Conservation (phyloP, 768 basidiomycete genomes). For the Lepiota venenata region DNA sequence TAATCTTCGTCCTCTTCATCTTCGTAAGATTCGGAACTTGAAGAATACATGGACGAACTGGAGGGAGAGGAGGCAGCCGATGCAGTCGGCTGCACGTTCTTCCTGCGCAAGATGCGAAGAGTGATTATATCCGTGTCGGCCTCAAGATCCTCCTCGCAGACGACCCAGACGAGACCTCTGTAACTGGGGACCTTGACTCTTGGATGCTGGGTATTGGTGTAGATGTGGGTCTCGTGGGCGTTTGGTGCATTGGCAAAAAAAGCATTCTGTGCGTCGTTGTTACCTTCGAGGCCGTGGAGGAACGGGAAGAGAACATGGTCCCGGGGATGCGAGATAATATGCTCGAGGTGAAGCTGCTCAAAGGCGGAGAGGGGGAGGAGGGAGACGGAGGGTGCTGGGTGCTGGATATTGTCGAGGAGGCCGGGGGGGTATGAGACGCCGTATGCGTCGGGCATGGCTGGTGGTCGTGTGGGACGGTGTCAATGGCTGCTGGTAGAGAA, state of each 20-base stretch:
- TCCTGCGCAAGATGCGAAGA: constrained; percentile 30
- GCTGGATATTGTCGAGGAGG: constrained; percentile 22
- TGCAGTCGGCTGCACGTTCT: constrained; percentile 14
- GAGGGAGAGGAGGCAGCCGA: constrained; percentile 14
- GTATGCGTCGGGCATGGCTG: constrained; percentile 10
- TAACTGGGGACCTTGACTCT: constrained; percentile 37
- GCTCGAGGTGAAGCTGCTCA: constrained; percentile 56
- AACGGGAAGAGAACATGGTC: constrained; percentile 87
- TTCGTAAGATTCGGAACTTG: constrained; percentile 24
- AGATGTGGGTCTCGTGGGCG: constrained; percentile 9
- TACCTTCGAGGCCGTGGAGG: constrained; percentile 82
- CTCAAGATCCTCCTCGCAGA: constrained; percentile 67
- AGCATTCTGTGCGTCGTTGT: constrained; percentile 73
- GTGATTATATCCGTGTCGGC: constrained; percentile 30
- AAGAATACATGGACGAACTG: constrained; percentile 12
- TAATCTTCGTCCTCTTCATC: constrained; percentile 19
- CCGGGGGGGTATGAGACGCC: constrained; percentile 23
- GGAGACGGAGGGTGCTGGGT: constrained; percentile 23
- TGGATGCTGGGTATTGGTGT: constrained; percentile 5
- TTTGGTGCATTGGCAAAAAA: constrained; percentile 58
- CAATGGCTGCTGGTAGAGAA: constrained; percentile 6
- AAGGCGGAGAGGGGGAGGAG: constrained; percentile 44
- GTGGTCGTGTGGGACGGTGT: background rate
- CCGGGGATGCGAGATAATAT: constrained; percentile 67
- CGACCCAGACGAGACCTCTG: constrained; percentile 82